A percentile compares a stretch with the other conserved stretches of the same genome.
These are phyloP conservation scores for Schizonepeta tenuifolia DNA, from an alignment of 257 asterid genomes.

Conservation along the genomic window DNA sequence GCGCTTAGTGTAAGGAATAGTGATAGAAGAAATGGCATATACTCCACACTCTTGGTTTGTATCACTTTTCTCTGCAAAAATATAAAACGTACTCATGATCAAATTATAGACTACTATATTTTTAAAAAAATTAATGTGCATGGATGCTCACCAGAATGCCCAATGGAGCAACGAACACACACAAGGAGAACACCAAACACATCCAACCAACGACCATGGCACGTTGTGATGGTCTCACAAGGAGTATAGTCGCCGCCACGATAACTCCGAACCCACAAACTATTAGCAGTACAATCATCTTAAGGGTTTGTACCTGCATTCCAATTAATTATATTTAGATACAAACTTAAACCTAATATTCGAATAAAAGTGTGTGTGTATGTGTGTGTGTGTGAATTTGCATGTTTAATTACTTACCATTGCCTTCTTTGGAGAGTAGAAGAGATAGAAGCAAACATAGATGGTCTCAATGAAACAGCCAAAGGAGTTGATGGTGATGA, in stretches of 20 bases:
- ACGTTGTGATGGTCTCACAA: conserved; percentile 41
- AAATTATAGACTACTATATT: not conserved
- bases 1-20: conserved; percentile 72
- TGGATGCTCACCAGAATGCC: conserved; percentile 52
- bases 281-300: conserved; percentile 38
- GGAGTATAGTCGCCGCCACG: conserved; percentile 40
- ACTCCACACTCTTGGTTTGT: conserved; percentile 66
- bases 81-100: not conserved
- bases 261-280: conserved; percentile 57
- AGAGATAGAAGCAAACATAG: conserved; percentile 42
- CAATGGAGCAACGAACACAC: conserved; percentile 70
- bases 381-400: not conserved
- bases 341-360: too few species aligned
- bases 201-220: conserved; percentile 65
- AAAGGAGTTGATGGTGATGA: conserved; percentile 54
- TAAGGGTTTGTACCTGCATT: conserved; percentile 52
- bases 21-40: conserved; percentile 75
- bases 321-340: not conserved
- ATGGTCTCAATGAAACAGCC: conserved; percentile 50
- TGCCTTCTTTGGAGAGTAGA: conserved; percentile 47
- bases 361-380: not conserved
- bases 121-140: not conserved
- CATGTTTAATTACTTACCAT: conserved; percentile 25
- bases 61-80: conserved; percentile 59
- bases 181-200: conserved; percentile 56